Conservation (phyloP, 1,139 yeast species). For the Debaryomyces singareniensis region DNA sequence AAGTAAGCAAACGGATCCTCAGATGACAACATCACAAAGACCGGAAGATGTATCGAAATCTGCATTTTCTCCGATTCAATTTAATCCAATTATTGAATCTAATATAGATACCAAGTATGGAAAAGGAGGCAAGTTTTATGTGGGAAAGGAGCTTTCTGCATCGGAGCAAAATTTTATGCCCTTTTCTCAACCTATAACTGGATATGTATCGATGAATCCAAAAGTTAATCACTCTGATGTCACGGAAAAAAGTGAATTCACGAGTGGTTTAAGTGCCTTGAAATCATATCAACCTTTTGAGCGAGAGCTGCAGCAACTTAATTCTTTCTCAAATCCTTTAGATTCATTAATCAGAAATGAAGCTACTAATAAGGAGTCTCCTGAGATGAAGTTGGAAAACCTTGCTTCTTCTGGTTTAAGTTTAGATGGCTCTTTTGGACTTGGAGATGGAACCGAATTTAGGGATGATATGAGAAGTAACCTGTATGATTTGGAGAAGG, state of each 20-base stretch:
- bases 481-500: no score
- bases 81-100: conserved; percentile 71
- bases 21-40: conserved; percentile 5
- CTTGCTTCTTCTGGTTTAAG: not conserved
- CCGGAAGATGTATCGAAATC: conserved; percentile 22
- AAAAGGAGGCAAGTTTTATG: conserved; percentile 80
- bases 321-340: conserved; percentile 1
- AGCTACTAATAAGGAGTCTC: not conserved
- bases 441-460: not conserved
- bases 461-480: no score
- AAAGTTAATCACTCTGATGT: conserved; percentile 28
- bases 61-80: conserved; percentile 71
- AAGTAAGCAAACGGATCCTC: conserved; percentile 10
- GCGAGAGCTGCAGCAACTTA: not conserved
- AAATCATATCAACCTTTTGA: not conserved
- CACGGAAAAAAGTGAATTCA: conserved; percentile 27
- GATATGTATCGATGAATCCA: conserved; percentile 9
- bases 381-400: not conserved
- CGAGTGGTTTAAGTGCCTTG: not conserved
- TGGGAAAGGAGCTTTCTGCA: conserved; percentile 28
- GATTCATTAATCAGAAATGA: not conserved
- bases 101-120: conserved; percentile 79
- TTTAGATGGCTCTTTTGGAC: not conserved
- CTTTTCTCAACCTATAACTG: not conserved
- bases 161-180: not conserved